Base-by-base conservation (phyloP, 345 rosid species). In the Physaria fendleri region DNA sequence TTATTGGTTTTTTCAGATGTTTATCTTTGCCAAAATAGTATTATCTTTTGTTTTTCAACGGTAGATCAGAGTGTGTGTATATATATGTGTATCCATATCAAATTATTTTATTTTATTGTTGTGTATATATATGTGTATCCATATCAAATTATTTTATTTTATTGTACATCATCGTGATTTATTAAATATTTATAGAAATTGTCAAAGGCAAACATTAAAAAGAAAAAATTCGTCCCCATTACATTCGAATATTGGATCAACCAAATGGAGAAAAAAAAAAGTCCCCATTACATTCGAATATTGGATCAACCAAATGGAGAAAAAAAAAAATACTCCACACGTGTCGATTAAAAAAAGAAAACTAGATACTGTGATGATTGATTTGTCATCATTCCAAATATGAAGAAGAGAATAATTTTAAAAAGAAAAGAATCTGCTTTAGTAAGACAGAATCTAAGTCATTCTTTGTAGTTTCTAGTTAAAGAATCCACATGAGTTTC, bases 381-480 rank as follows among this genome's bases (percentile, higher is more conserved):
- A 57, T 38, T 20, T 57, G 52, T 42, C 39, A 45, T 16, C 39
- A 56, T 49, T 58, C 59, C 71, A 66, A 66, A 56, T 55, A 33
- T 10, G 47, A 29, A 9, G 29, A 39, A 6, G 22, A 18, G 12
- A 6, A 47, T 10, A 22, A 41, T 15, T 20, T 46, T 6, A 23
- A 57, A 35, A 58, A 39, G 15, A 48, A 58, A 40, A 0, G 71
- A 58, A 66, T 58, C 59, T 57, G 51, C 59, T 66, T 66, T 58
- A 49, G 1, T 47, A 47, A 30, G 59, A 49, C 20, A 35, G 57
- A 56, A 44, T 56, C 71, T 66, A 15, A 16, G 8, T 21, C 58
- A 66, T n/a, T n/a, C 65, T 49, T 66, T 65, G 25, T 56, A 56
- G 71, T 65, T 39, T 66, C 71, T 48, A 58, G 65, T 66, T 45